Evolutionary conservation across 2,329 filamentous ascomycete genomes (phyloP), one percentile per base, ranked within the genome.

Genomic region (Pleoardoris graminearum): DNA sequence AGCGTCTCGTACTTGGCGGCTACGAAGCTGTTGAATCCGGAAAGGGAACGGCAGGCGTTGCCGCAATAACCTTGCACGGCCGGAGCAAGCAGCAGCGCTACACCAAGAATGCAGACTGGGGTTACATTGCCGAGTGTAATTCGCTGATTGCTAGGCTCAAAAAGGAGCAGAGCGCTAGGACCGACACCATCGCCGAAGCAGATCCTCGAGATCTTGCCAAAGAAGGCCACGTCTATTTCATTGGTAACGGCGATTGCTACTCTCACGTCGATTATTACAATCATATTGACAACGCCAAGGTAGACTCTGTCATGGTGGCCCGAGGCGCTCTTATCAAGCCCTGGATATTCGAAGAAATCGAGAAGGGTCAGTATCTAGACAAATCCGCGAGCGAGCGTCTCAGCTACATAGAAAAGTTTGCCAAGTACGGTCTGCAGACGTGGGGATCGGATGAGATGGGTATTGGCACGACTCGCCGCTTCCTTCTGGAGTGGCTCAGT

Each of bases 261-360:
- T 97, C 91, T 4, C 91, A 97, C 72, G 77, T 86, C 27, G 91
- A 97, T 70, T 97, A 97, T 77, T 85, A 85, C 58, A 78, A 86
- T 51, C 86, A 94, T 66, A 79, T 97, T 33, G 81, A 87, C 42
- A 83, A 93, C 53, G 83, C 90, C 30, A 84, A 85, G 41, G 91
- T 97, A 39, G 93, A 97, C 76, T 86, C 86, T n/a, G 89, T 96
- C 69, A 97, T 99, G 94, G 85, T 97, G 55, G 94, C 87, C n/a
- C 89, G 94, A 55, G 94, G 94, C 51, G 94, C 94, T 8, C 82
- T 99, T 53, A 90, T 97, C 76, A 99, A 99, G 77, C 94, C 94
- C 0, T 99, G 94, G 94, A 80, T 99, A 57, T 99, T 97, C 69
- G 94, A 99, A 74, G 94, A 99, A 75, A 97, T 99, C 50, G 85